Conservation (phyloP, 2,329 filamentous ascomycete genomes). For the Didymellaceae sp. region DNA sequence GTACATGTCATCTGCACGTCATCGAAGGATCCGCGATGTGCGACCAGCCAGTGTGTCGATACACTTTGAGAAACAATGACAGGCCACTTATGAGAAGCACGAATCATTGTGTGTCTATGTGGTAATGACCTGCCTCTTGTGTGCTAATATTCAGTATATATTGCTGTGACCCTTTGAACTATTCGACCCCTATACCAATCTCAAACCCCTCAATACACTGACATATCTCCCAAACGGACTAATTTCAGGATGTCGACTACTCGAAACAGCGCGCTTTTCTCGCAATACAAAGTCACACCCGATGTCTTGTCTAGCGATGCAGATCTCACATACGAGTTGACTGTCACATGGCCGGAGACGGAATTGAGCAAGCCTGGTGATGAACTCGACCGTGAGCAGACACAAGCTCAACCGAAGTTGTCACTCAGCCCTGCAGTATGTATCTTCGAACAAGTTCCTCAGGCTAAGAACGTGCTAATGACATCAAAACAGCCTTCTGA, state of each 20-base stretch:
- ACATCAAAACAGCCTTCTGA: constrained; percentile 15
- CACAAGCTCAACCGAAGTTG: constrained; percentile 26
- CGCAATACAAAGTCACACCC: constrained; percentile 25
- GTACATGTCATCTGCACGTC: constrained; percentile 14
- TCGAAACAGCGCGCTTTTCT: constrained; percentile 9
- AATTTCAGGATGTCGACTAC: background rate
- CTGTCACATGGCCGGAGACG: constrained; percentile 22
- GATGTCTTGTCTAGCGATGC: constrained; percentile 22
- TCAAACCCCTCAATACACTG: no score
- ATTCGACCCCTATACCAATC: background rate
- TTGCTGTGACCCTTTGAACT: background rate
- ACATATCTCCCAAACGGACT: background rate
- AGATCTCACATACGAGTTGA: constrained; percentile 21
- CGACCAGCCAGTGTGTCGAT: constrained; percentile 1
- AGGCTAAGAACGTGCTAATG: background rate
- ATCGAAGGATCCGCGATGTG: constrained; percentile 2
- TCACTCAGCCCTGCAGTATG: constrained; percentile 20
- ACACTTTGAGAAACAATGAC: constrained; percentile 1
- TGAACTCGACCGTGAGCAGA: constrained; percentile 24
- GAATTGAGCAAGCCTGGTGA: constrained; percentile 21
- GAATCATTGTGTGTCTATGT: constrained; percentile 5
- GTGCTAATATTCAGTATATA: background rate
- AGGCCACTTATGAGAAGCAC: constrained; percentile 6
- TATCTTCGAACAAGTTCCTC: background rate
- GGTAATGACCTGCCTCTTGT: background rate